Base-by-base conservation (phyloP, 2,329 filamentous ascomycete genomes). In the Cytospora mali region DNA sequence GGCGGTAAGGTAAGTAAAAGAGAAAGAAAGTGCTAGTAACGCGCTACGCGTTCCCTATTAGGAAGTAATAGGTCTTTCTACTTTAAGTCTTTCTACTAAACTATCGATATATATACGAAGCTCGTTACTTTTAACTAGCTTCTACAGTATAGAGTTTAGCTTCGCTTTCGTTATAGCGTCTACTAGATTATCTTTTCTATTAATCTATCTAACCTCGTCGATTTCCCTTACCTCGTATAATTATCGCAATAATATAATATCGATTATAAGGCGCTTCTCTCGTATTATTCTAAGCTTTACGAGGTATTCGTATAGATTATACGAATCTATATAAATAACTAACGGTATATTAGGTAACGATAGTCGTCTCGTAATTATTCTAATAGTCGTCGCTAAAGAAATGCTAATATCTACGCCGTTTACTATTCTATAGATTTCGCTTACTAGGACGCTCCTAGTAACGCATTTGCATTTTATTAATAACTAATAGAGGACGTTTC, bases 161-260 rank as follows among this genome's bases (percentile, higher is more conserved):
- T n/a, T n/a, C n/a, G n/a, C n/a, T n/a, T n/a, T n/a, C n/a, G n/a
- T n/a, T n/a, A 67, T 61, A 6, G 54, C 29, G 48, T 68, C 61
- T 1, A 58, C 55, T 1, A 49, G 58, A 42, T 68, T 68, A 31
- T 64, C 52, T 9, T 62, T 16, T 6, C 62, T 55, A 39, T 65
- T 27, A 33, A 68, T 68, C 62, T 42, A 71, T 25, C 52, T 16
- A 16, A 71, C 50, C 29, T 69, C 64, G 2, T 31, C 6, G 0
- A 68, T 25, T 29, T 70, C 64, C 1, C 62, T 28, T 0, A 58
- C 28, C 27, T 70, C 64, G 42, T 70, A 70, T 0, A 60, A 64
- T 59, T 70, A 48, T 0, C 66, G 31, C 0, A 71, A 14, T 0
- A 60, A 58, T 52, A 70, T 69, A 11, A 70, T 66, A 48, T 70